phyloP scores from a whole-genome alignment of 2,329 filamentous ascomycete species.

The Didymella keratinophila region DNA sequence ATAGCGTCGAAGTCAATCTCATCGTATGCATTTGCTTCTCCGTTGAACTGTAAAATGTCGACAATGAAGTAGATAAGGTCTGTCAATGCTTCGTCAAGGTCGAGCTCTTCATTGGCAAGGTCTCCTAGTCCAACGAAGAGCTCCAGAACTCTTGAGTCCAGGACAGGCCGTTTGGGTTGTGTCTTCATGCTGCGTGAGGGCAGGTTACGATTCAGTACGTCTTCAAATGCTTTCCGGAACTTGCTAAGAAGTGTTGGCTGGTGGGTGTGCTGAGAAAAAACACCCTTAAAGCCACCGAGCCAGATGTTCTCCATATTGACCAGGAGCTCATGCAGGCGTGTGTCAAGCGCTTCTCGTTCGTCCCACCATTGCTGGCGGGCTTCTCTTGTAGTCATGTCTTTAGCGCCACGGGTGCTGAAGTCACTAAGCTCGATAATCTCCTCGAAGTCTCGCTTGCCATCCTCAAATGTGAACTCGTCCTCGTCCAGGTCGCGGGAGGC shows the following conservation, averaged over 20 bases:
- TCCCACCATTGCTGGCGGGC: slow-evolving; percentile 89
- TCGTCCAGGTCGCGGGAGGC: slow-evolving; percentile 80
- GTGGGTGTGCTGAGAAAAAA: slow-evolving; percentile 80
- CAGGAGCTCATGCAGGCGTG: slow-evolving; percentile 77
- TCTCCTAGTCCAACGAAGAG: slow-evolving; percentile 87
- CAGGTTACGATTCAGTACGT: slow-evolving; percentile 81
- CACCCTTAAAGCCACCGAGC: slow-evolving; percentile 92
- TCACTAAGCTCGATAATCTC: slow-evolving; percentile 86
- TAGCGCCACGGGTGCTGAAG: slow-evolving; percentile 77
- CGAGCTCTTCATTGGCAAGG: slow-evolving; percentile 69
- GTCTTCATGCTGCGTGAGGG: slow-evolving; percentile 77
- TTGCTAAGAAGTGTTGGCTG: slow-evolving; percentile 71
- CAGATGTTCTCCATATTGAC: slow-evolving; percentile 89
- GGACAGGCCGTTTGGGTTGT: slow-evolving; percentile 57
- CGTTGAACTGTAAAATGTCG: slow-evolving; percentile 95
- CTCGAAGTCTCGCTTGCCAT: slow-evolving; percentile 78
- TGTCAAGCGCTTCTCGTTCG: slow-evolving; percentile 81
- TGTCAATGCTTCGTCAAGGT: slow-evolving; percentile 87
- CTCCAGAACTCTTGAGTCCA: slow-evolving; percentile 77
- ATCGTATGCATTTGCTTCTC: slow-evolving; percentile 95
- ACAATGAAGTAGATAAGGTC: slow-evolving; percentile 96
- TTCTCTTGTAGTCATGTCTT: slow-evolving; percentile 75
- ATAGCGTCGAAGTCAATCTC: slow-evolving; percentile 96
- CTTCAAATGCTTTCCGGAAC: slow-evolving; percentile 81
- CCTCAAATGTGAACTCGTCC: slow-evolving; percentile 83